Evolutionary conservation across 2,329 filamentous ascomycete genomes (phyloP), one percentile per base, ranked within the genome.

Genomic region (Phaeosphaeriaceae sp.): DNA sequence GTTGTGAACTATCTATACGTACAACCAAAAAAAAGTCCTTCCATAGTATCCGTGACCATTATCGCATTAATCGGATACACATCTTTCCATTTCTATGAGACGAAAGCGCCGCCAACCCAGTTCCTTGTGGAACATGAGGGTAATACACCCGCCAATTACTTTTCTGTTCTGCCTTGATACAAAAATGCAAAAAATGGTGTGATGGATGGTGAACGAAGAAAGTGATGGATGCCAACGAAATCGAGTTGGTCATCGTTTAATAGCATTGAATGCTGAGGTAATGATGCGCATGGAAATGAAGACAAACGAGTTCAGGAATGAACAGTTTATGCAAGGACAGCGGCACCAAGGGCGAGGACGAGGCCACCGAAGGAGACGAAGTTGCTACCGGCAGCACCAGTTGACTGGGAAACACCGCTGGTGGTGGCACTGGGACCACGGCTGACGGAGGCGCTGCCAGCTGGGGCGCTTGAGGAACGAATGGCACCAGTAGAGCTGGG

Each of bases 311-410:
- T 29, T 6, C 8, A n/a, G 20, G 29, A 32, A n/a, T 17, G 35
- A 53, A 52, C 36, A 44, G 56, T 50, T 57, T 66, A 71, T 52
- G 63, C 66, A 46, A 72, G 52, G 54, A 68, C 41, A 40, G 64
- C 58, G 45, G 63, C 68, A 49, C 56, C 60, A 33, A 64, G 46
- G 47, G 66, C 67, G 41, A 68, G 21, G 45, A 58, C 60, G 18
- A 70, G 47, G 18, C 59, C 61, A 33, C 67, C 67, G 54, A 70
- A 52, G 28, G 67, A 68, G 58, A 60, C 57, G 42, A 66, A 50
- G 60, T 62, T 68, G 58, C 45, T 51, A 6, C 52, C 33, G 29
- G 68, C 68, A 13, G 58, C 68, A 51, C 63, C 66, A 20, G 55
- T 59, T 9, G 52, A 42, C 48, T 57, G 41, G 7, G 66, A 56